phyloP scores from a whole-genome alignment of 257 asterid genomes.

The Cynanchum wilfordii region DNA sequence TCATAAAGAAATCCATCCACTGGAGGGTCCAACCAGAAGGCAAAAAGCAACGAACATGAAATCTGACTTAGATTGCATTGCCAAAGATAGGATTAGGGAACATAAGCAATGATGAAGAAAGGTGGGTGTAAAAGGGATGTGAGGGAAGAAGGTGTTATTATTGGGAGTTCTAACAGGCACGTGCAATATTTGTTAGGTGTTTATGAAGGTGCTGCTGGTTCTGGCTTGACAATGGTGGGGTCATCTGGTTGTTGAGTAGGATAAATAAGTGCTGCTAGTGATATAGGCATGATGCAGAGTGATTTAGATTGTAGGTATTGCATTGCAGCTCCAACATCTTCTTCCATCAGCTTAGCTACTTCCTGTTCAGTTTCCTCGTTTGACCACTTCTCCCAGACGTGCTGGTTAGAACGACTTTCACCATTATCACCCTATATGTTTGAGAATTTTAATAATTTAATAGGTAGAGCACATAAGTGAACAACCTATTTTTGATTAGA shows the following conservation, averaged over 20 bases:
- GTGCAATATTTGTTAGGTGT: conserved; percentile 19
- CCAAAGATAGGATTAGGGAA: conserved; percentile 21
- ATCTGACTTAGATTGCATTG: conserved; percentile 38
- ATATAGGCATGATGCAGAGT: conserved; percentile 87
- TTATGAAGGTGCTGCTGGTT: conserved; percentile 58
- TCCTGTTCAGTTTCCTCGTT: conserved; percentile 70
- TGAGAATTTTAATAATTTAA: conserved; percentile 6
- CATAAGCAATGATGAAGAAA: conserved; percentile 15
- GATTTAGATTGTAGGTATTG: conserved; percentile 80
- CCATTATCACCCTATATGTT: conserved; percentile 41
- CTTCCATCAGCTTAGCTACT: conserved; percentile 85
- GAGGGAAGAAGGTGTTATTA: conserved; percentile 18
- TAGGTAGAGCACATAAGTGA: neutral
- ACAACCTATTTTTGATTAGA: neutral
- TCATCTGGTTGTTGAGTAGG: conserved; percentile 50
- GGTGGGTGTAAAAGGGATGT: conserved; percentile 21
- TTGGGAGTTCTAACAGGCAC: conserved; percentile 41
- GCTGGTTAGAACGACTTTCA: conserved; percentile 49
- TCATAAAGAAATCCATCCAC: neutral
- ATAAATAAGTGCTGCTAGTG: conserved; percentile 79
- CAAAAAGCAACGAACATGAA: conserved; percentile 28
- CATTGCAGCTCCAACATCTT: conserved; percentile 82
- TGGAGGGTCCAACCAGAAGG: conserved; percentile 23
- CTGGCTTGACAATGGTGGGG: conserved; percentile 49
- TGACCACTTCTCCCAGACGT: conserved; percentile 86